Percentiles rank a stretch among this genome's conserved stretches.
Conservation (phyloP, 164 flowering plant species). For the Hamamelis virginiana region DNA sequence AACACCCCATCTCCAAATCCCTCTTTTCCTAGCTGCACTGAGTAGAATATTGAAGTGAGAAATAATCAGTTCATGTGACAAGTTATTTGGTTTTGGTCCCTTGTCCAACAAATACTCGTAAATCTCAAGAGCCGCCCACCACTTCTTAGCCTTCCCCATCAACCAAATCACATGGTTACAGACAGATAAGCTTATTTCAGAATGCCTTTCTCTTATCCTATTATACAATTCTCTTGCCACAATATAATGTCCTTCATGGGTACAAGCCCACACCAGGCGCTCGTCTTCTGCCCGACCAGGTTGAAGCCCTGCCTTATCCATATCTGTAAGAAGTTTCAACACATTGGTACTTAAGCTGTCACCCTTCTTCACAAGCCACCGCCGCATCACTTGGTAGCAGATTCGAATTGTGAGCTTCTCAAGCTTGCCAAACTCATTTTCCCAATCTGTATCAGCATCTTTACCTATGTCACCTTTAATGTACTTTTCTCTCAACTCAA, state of each 20-base stretch:
- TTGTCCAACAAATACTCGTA: constrained; percentile 86
- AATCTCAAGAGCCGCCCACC: constrained; percentile 98
- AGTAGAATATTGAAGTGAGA: constrained; percentile 84
- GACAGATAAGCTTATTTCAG: constrained; percentile 77
- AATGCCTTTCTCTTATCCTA: constrained; percentile 59
- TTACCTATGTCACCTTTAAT: constrained; percentile 53
- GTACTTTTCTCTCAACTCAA: constrained; percentile 56
- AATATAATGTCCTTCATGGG: constrained; percentile 58
- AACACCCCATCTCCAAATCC: constrained; percentile 95
- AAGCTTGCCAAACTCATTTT: constrained; percentile 56
- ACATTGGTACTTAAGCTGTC: constrained; percentile 45
- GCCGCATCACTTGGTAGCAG: constrained; percentile 83
- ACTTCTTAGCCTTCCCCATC: constrained; percentile 92
- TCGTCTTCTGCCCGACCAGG: constrained; percentile 59
- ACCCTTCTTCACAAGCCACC: constrained; percentile 70
- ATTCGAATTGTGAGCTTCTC: constrained; percentile 60
- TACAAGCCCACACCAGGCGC: constrained; percentile 90
- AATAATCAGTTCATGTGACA: constrained; percentile 73
- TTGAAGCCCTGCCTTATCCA: constrained; percentile 65
- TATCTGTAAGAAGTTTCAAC: constrained; percentile 61
- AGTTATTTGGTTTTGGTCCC: constrained; percentile 87
- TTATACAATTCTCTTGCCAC: constrained; percentile 78
- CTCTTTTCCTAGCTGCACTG: constrained; percentile 70
- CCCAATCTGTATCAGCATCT: constrained; percentile 55
- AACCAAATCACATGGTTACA: constrained; percentile 95